A percentile compares a stretch with the other conserved stretches of the same genome.
phyloP scores from a whole-genome alignment of 176 grass and related monocot genomes.

The Ensete ventricosum region DNA sequence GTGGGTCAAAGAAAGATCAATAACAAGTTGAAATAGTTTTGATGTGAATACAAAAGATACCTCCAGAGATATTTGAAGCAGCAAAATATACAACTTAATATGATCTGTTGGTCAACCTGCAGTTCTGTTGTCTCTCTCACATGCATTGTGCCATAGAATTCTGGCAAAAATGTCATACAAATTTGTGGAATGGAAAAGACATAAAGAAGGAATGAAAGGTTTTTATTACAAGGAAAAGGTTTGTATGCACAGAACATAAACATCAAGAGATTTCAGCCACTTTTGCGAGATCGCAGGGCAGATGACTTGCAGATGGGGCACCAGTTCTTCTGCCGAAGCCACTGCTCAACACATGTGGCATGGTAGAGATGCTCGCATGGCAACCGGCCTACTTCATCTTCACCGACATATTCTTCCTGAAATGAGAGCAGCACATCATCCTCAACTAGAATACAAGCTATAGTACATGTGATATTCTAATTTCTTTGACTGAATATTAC shows the following conservation, averaged over 20 bases:
- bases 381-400: slow-evolving; percentile 55
- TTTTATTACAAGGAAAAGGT: neutral
- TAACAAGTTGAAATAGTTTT: too few relatives aligned
- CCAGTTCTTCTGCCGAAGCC: slow-evolving; percentile 79
- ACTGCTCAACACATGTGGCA: slow-evolving; percentile 51
- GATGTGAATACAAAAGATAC: too few relatives aligned
- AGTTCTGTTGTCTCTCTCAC: neutral
- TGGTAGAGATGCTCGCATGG: slow-evolving; percentile 67
- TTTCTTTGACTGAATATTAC: too few relatives aligned
- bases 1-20: too few relatives aligned
- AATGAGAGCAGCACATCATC: neutral
- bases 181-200: neutral
- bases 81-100: too few relatives aligned
- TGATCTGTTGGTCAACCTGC: too few relatives aligned
- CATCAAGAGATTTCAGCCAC: neutral
- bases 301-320: slow-evolving; percentile 68
- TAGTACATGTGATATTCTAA: neutral
- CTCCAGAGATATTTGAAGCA: too few relatives aligned
- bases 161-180: neutral
- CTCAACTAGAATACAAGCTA: neutral
- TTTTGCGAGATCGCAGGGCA: neutral
- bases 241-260: neutral
- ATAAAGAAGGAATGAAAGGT: neutral
- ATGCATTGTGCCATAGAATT: neutral
- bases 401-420: slow-evolving; percentile 56